phyloP scores from a whole-genome alignment of 202 grass and related monocot genomes.

The Zizania palustris region DNA sequence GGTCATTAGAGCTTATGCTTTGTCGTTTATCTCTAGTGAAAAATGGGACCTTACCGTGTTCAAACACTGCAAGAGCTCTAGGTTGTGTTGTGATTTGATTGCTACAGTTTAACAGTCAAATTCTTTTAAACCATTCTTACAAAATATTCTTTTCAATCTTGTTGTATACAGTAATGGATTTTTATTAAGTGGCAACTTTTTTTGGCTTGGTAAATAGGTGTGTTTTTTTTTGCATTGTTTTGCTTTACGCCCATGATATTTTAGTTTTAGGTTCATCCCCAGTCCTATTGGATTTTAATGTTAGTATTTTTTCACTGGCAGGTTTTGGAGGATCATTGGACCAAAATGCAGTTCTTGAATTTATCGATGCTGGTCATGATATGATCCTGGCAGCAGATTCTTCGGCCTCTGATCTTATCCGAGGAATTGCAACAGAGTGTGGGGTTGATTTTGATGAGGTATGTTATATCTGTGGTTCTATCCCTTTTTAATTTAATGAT shows the following conservation, averaged over 20 bases:
- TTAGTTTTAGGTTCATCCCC: neutral
- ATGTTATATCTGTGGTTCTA: conserved; percentile 38
- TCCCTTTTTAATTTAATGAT: neutral
- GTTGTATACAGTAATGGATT: neutral
- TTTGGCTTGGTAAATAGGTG: neutral
- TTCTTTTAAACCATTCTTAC: neutral
- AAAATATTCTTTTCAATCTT: no score
- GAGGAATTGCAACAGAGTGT: conserved; percentile 89
- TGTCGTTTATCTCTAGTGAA: neutral
- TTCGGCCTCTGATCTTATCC: conserved; percentile 90
- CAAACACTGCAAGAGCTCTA: neutral
- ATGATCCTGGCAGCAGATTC: conserved; percentile 87
- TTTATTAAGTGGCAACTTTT: no score
- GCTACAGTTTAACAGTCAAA: neutral
- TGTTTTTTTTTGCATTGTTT: neutral
- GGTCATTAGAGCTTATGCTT: neutral
- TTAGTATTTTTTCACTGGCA: conserved; percentile 14
- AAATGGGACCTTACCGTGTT: neutral
- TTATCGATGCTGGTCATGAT: conserved; percentile 88
- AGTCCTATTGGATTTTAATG: neutral
- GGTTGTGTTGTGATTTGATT: neutral
- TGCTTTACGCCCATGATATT: neutral
- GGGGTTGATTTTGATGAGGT: conserved; percentile 96
- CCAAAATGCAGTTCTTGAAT: conserved; percentile 75
- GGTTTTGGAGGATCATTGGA: conserved; percentile 93